These are phyloP conservation scores for Mimosa bimucronata DNA, from an alignment of 306 rosid species.

Conservation along the genomic window DNA sequence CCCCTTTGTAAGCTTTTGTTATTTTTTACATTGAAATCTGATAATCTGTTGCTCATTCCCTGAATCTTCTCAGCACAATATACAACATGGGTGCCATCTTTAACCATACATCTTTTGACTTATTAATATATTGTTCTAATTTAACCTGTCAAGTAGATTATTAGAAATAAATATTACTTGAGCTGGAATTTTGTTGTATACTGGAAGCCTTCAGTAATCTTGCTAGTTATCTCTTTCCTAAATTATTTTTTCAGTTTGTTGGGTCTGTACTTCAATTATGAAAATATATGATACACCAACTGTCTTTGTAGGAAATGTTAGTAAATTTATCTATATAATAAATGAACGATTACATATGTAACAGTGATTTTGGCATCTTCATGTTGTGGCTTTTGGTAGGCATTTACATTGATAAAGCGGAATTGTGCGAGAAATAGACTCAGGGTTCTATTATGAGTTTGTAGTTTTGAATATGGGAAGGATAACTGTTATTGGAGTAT, in stretches of 20 bases:
- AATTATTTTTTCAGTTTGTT: conserved; percentile 6
- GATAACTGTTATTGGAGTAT: not conserved
- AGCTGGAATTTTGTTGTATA: conserved; percentile 11
- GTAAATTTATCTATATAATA: not conserved
- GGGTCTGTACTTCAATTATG: not conserved
- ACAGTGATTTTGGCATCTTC: not conserved
- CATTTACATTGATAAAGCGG: not conserved
- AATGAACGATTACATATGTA: conserved; percentile 1
- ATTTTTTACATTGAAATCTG: conserved; percentile 26
- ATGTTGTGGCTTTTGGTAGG: not conserved
- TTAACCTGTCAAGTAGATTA: not conserved
- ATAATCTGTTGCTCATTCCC: conserved; percentile 9
- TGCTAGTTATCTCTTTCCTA: not conserved
- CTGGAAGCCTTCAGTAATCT: not conserved
- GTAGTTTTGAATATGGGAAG: not conserved
- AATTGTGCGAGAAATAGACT: not conserved
- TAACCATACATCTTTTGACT: not conserved
- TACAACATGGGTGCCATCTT: conserved; percentile 15
- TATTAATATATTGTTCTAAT: conserved; percentile 2
- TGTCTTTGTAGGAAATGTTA: not conserved
- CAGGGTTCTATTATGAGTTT: not conserved
- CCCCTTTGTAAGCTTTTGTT: conserved; percentile 82
- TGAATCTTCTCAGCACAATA: not conserved
- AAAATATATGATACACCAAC: conserved; percentile 4
- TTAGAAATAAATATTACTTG: not conserved